Base-by-base conservation (phyloP, 345 rosid genomes). In the Kernera saxatilis region DNA sequence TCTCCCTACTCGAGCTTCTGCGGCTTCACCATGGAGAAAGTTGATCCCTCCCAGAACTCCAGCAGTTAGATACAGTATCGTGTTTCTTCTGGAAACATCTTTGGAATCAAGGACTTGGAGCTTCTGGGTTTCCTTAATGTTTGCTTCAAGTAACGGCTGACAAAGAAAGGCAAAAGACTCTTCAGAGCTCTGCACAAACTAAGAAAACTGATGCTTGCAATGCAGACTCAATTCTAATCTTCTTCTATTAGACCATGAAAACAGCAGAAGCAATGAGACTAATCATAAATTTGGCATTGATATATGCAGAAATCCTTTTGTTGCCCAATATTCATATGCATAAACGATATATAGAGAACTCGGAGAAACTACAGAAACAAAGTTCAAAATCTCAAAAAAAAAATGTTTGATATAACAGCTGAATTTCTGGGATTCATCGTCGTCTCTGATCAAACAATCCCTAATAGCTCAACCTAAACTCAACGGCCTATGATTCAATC, bases 1-100 rank as follows among this genome's bases (percentile, higher is more conserved):
- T 62, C 82, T 84, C 29, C 83, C 75, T 27, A 69, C 72, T 8
- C 88, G 82, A 55, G 88, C 91, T 64, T 82, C 84, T 0, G 86
- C 84, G 17, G 85, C 72, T 77, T 84, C 80, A 8, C 67, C 56
- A 11, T 70, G 33, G 52, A 79, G 36, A 32, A 77, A 8, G 33
- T 44, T 43, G 45, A 73, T 12, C 11, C 80, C 83, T 37, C 80
- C 60, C 1, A 82, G 4, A 57, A 75, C 41, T 73, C 57, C 75
- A 36, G 84, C 77, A 13, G 80, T 43, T 51, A 81, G 32, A 70
- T 52, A 70, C 10, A 77, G 14, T 75, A 84, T 78, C 49, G 81
- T 56, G 35, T 76, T 79, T 69, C 88, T 81, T 32, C 91, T 76
- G 0, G 83, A 71, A 21, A 78, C 25, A 54, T 52, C 64, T 53